Evolutionary conservation across 352 stramenopile species (phyloP), one percentile per base, ranked within the genome.

Genomic region (Globisporangium cylindrosporum): DNA sequence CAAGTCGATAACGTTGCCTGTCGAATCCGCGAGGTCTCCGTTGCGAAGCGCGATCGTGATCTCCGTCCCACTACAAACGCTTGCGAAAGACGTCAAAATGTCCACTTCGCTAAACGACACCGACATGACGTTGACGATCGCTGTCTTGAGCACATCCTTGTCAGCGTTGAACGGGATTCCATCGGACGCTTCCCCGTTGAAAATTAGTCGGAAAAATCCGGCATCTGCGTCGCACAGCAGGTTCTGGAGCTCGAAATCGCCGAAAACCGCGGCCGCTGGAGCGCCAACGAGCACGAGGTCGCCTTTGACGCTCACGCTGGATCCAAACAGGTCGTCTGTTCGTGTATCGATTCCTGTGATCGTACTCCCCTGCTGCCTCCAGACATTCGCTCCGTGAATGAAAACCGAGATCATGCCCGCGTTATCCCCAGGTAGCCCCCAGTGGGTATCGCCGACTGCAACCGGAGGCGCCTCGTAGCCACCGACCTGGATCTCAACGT

Each of bases 201-300:
- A 95, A n/a, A 88, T 32, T 27, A 96, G 36, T 2, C 74, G 78
- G 25, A 96, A 86, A 53, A 79, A 90, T 0, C 89, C 89, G 12
- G 74, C 82, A 51, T 93, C 83, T 1, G 87, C 89, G n/a, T 91
- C 74, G 41, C 89, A 96, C 12, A 90, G 60, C 6, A 96, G 46
- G 14, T 84, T 85, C 27, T 94, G 84, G 14, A 76, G 77, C 68
- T 95, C 89, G 32, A 84, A 89, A 67, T 91, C 84, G 12, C 84
- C 86, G 36, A 87, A 94, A 15, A 89, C 78, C 3, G 85, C 78
- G 24, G 84, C 84, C 7, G 75, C 72, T 49, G 88, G 88, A 14
- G 88, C 87, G 0, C 88, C 87, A 0, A 94, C 77, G 2, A 96
- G 54, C 15, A 89, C 36, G 25, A 72, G 70, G 29, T 90, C 70